phyloP scores from a whole-genome alignment of 495 filamentous ascomycete species.

The Platismatia glauca region DNA sequence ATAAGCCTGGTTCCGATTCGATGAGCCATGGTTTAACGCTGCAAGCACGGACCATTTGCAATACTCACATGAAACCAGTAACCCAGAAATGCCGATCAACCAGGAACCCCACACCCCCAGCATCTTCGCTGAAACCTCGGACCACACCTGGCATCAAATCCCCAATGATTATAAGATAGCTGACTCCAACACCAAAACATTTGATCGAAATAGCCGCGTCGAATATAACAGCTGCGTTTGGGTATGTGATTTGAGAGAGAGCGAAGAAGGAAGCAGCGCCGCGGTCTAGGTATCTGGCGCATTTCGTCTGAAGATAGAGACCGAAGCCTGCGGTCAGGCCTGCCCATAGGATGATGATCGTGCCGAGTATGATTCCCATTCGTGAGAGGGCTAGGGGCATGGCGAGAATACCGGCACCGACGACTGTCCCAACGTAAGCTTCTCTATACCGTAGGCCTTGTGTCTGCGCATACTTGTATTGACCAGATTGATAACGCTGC shows the following conservation, averaged over 20 bases:
- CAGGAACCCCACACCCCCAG: constrained; percentile 57
- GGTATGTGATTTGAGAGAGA: constrained; percentile 89
- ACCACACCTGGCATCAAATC: constrained; percentile 96
- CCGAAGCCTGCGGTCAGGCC: constrained; percentile 83
- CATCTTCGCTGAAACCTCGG: constrained; percentile 57
- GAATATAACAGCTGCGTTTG: constrained; percentile 91
- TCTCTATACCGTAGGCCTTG: too few relatives aligned
- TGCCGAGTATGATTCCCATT: constrained; percentile 77
- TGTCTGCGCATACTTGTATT: constrained; percentile 64
- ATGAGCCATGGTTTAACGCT: not conserved
- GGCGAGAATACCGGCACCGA: constrained; percentile 87
- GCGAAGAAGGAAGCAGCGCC: constrained; percentile 82
- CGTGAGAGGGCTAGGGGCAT: constrained; percentile 91
- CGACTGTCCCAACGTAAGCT: constrained; percentile 45
- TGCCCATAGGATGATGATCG: constrained; percentile 82
- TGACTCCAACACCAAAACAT: constrained; percentile 92
- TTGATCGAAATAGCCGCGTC: constrained; percentile 96
- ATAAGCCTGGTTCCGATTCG: constrained; percentile 53
- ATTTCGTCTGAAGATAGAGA: constrained; percentile 86
- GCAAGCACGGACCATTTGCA: constrained; percentile 10
- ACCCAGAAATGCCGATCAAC: constrained; percentile 94
- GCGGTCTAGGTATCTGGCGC: constrained; percentile 82
- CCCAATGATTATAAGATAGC: constrained; percentile 96
- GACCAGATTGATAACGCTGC: constrained; percentile 87
- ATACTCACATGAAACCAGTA: constrained; percentile 80